phyloP scores from a whole-genome alignment of 164 flowering plant species.

The Magnolia officinalis region DNA sequence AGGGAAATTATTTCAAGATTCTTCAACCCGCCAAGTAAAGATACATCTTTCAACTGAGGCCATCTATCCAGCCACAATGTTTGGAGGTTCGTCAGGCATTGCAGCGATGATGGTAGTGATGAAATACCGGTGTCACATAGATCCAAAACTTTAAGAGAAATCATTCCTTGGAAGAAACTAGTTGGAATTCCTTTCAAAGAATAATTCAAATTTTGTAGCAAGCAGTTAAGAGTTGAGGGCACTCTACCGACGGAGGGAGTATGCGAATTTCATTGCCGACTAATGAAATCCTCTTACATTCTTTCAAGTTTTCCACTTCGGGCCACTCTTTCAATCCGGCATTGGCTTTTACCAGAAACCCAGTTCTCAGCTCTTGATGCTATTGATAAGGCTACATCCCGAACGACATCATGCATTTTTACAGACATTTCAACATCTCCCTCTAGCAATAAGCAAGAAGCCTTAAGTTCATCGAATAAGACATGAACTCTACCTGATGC shows the following conservation, averaged over 20 bases:
- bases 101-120: not conserved
- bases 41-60: not conserved
- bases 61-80: not conserved
- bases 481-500: not conserved
- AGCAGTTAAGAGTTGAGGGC: not conserved
- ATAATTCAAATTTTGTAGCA: not conserved
- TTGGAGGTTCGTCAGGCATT: not conserved
- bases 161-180: constrained; percentile 10
- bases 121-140: not conserved
- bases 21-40: not conserved
- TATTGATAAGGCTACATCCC: not conserved
- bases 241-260: not conserved
- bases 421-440: not conserved
- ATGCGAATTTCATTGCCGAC: not conserved
- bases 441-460: constrained; percentile 7
- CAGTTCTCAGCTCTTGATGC: not conserved
- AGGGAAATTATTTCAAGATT: constrained; percentile 3
- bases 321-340: not conserved
- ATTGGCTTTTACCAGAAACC: not conserved
- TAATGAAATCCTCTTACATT: not conserved
- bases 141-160: constrained; percentile 8
- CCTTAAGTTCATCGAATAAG: not conserved
- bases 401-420: constrained; percentile 12
- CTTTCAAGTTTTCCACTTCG: not conserved
- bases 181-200: not conserved